Conservation (phyloP, 2,329 filamentous ascomycete species). For the Xylariaceae sp. region DNA sequence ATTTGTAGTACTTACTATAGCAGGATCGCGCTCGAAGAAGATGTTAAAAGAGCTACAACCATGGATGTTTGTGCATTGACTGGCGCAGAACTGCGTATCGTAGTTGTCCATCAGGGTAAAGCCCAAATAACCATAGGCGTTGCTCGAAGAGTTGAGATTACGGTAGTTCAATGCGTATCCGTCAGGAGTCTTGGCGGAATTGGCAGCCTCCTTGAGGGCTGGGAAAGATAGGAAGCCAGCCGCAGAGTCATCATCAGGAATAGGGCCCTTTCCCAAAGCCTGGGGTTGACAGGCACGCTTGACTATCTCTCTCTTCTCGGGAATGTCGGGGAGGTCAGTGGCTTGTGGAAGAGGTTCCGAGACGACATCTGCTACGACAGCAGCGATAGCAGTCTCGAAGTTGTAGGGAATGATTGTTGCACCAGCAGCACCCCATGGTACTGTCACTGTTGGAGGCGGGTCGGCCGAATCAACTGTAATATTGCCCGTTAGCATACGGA, state of each 20-base stretch:
- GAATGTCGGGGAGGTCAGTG: neutral
- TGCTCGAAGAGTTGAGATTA: constrained; percentile 6
- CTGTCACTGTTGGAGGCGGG: neutral
- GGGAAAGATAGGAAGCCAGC: constrained; percentile 1
- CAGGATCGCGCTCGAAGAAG: constrained; percentile 14
- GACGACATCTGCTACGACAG: neutral
- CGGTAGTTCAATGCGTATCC: neutral
- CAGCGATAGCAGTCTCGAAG: neutral
- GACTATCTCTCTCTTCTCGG: neutral
- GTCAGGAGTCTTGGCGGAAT: neutral
- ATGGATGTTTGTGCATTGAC: constrained; percentile 2
- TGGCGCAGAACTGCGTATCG: constrained; percentile 1
- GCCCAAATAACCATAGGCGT: constrained; percentile 10
- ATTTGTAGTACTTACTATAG: constrained; percentile 2
- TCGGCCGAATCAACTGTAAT: neutral
- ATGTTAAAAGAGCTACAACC: constrained; percentile 14
- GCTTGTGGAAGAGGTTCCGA: neutral
- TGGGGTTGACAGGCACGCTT: constrained; percentile 5
- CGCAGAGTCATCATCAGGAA: neutral
- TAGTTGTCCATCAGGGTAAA: constrained; percentile 7
- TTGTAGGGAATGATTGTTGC: neutral
- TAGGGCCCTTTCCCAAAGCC: constrained; percentile 1
- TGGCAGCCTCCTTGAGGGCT: neutral
- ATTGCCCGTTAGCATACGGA: too few relatives aligned
- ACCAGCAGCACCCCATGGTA: neutral